Conservation (phyloP, 331 rosid species). For the Acacia pycnantha region DNA sequence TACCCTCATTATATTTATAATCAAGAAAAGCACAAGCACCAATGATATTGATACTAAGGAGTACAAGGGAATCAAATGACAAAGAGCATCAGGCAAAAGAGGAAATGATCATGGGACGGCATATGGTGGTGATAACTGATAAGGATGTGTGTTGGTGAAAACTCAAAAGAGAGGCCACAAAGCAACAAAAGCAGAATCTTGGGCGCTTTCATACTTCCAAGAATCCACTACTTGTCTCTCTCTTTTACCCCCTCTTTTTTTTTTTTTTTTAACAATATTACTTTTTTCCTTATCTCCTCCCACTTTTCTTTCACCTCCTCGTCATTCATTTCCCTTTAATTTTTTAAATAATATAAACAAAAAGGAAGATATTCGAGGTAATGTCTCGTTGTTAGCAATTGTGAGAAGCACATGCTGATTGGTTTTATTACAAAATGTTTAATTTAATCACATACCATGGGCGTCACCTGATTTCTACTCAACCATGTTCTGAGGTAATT, state of each 20-base stretch:
- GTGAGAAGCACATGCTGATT: not conserved
- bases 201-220: slow-evolving; percentile 12
- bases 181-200: slow-evolving; percentile 4
- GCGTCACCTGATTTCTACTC: not conserved
- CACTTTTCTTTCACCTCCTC: not conserved
- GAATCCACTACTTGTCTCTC: not conserved
- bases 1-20: not conserved
- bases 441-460: not conserved
- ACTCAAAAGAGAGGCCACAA: not conserved
- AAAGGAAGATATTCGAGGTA: not conserved
- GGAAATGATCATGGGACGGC: not conserved
- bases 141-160: not conserved
- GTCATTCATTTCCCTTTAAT: not conserved
- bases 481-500: no score
- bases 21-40: no score
- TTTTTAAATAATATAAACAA: not conserved
- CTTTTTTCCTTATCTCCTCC: not conserved
- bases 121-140: not conserved
- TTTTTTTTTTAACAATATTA: not conserved
- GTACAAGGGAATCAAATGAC: not conserved
- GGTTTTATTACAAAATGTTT: not conserved
- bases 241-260: not conserved
- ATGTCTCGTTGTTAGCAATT: not conserved
- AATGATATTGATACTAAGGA: not conserved
- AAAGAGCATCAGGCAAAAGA: not conserved